Conservation (phyloP, 306 rosid genomes). For the Casuarina glauca region DNA sequence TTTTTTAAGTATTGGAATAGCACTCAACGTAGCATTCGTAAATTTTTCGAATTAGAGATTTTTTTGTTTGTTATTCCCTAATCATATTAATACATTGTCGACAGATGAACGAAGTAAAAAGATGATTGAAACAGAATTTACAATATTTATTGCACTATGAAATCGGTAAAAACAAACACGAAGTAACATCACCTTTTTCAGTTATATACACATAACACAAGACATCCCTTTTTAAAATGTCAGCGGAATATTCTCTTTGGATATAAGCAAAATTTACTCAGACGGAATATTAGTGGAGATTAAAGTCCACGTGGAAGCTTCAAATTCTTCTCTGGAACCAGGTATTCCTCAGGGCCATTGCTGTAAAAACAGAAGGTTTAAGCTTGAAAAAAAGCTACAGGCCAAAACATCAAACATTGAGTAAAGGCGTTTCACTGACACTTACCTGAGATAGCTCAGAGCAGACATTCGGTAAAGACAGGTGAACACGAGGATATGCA, state of each 20-base stretch:
- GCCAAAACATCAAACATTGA: neutral
- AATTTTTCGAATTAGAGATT: neutral
- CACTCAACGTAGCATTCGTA: neutral
- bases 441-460: conserved; percentile 83
- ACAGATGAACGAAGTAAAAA: neutral
- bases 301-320: conserved; percentile 65
- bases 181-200: neutral
- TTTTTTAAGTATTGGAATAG: neutral
- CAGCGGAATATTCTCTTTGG: conserved; percentile 16
- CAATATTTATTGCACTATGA: neutral
- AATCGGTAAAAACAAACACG: neutral
- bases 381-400: conserved; percentile 14
- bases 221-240: conserved; percentile 11
- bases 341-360: conserved; percentile 65
- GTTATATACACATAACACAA: conserved; percentile 30
- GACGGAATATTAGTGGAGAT: conserved; percentile 23
- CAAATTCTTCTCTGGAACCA: conserved; percentile 43
- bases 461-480: conserved; percentile 98
- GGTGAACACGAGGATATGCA: conserved; percentile 88
- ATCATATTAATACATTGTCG: neutral
- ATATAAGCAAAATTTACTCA: conserved; percentile 15
- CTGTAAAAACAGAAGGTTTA: conserved; percentile 39
- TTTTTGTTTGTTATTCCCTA: neutral
- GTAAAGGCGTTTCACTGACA: neutral
- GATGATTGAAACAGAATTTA: neutral